phyloP scores from a whole-genome alignment of 176 grass and related monocot species.

The Aegilops sharonensis region DNA sequence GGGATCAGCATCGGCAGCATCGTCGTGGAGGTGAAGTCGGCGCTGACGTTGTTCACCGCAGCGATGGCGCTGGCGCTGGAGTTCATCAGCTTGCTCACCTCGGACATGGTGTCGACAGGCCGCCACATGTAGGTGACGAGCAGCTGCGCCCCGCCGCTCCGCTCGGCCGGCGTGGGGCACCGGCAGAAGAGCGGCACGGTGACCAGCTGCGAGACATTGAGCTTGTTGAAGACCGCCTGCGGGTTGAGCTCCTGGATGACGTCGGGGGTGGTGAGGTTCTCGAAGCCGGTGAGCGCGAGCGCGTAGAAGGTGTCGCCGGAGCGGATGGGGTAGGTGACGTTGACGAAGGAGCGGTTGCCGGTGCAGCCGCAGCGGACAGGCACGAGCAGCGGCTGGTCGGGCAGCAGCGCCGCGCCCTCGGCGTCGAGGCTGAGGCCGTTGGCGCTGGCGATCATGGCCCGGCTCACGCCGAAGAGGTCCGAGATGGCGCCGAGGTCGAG shows the following conservation, averaged over 20 bases:
- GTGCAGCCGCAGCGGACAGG: constrained; percentile 52
- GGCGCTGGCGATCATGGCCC: constrained; percentile 28
- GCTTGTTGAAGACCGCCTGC: neutral
- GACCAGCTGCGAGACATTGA: constrained; percentile 29
- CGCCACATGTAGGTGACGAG: constrained; percentile 59
- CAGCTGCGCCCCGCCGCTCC: neutral
- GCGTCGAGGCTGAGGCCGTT: constrained; percentile 47
- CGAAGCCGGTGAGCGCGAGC: constrained; percentile 33
- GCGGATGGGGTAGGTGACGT: constrained; percentile 50
- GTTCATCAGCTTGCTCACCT: constrained; percentile 44
- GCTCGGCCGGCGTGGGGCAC: constrained; percentile 36
- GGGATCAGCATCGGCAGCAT: constrained; percentile 47
- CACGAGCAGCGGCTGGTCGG: constrained; percentile 53
- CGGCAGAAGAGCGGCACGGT: constrained; percentile 50
- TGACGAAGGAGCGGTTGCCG: constrained; percentile 42
- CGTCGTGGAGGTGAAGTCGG: constrained; percentile 22
- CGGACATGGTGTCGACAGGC: constrained; percentile 23
- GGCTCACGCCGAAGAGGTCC: constrained; percentile 60
- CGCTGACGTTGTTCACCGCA: constrained; percentile 34
- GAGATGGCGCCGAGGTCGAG: constrained; percentile 45
- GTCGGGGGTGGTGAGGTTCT: constrained; percentile 40
- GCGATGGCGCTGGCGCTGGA: neutral
- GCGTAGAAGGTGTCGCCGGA: constrained; percentile 36
- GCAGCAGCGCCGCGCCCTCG: constrained; percentile 46
- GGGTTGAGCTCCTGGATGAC: constrained; percentile 39